Evolutionary conservation across 371 early-diverging fungal genomes (phyloP), one percentile per base, ranked within the genome.

Genomic region (Lichtheimia ornata): DNA sequence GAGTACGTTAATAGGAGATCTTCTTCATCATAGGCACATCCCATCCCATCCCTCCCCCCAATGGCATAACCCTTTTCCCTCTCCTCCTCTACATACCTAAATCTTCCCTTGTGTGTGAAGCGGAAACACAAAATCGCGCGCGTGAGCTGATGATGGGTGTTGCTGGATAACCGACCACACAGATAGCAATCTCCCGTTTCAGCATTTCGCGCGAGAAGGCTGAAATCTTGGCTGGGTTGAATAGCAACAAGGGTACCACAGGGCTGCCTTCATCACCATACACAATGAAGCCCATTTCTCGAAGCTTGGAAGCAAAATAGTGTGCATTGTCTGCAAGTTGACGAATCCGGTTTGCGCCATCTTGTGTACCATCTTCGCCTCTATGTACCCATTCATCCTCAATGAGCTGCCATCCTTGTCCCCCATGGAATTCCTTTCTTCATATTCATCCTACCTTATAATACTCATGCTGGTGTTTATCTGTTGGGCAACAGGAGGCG

Each of bases 151-250:
- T 92, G 59, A 99, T 92, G 18, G 97, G 94, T 1, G 95, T 95
- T 7, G 96, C 95, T 0, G 99, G 99, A 80, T 96, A 97, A 40
- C 95, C 96, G 1, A 98, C 99, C 7, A 99, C 97, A 22, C 98
- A 98, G 11, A 98, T 95, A 2, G 97, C 98, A 58, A 99, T 81
- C 42, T 92, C 94, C 54, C 95, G 86, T 64, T 88, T 84, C 45
- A 98, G 83, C 73, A 94, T 89, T 72, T 96, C 93, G 43, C 98
- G 85, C 28, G 97, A 94, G 77, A 99, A 99, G 50, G 97, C 99
- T 25, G 93, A 91, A 62, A 99, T 92, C 81, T 99, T 99, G 53
- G 95, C 96, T 6, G 99, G 99, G 73, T 94, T 92, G 72, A 91
- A 95, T 52, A 99, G 81, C 28, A 99, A 71, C 54, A 99, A 66